These are phyloP conservation scores for Nakazawaea ishiwadae DNA, from an alignment of 805 yeast species.

Conservation along the genomic window DNA sequence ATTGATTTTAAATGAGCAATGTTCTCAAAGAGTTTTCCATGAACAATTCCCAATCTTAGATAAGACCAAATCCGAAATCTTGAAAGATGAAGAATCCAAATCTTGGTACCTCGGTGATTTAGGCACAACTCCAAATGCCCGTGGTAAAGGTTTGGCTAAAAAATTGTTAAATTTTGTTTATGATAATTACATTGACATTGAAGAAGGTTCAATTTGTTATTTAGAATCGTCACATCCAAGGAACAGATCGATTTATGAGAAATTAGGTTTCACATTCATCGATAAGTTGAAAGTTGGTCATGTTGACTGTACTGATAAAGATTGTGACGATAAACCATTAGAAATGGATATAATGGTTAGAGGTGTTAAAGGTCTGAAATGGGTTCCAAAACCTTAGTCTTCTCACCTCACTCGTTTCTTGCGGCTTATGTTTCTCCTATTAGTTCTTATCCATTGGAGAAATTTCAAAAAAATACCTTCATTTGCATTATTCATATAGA, in stretches of 20 bases:
- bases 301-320: constrained; percentile 15
- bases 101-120: constrained; percentile 58
- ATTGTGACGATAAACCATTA: constrained; percentile 17
- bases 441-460: no score
- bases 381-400: constrained; percentile 19
- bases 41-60: constrained; percentile 45
- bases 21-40: constrained; percentile 44
- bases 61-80: constrained; percentile 36
- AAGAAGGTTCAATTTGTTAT: constrained; percentile 34
- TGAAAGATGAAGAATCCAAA: constrained; percentile 33
- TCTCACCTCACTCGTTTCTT: neutral
- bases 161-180: constrained; percentile 45
- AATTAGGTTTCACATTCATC: constrained; percentile 44
- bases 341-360: constrained; percentile 35
- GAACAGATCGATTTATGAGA: constrained; percentile 48
- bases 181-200: constrained; percentile 36
- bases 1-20: constrained; percentile 30
- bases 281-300: constrained; percentile 30
- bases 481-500: no score
- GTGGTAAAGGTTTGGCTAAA: constrained; percentile 57
- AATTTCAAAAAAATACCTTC: no score
- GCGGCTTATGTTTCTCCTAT: no score
- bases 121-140: constrained; percentile 52
- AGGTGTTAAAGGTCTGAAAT: constrained; percentile 30
- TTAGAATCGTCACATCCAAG: constrained; percentile 54